Percentiles rank a stretch among this genome's conserved stretches.
Evolutionary conservation across 1,139 yeast genomes (phyloP).

Genomic region (Lodderomyces parapsilosis): DNA sequence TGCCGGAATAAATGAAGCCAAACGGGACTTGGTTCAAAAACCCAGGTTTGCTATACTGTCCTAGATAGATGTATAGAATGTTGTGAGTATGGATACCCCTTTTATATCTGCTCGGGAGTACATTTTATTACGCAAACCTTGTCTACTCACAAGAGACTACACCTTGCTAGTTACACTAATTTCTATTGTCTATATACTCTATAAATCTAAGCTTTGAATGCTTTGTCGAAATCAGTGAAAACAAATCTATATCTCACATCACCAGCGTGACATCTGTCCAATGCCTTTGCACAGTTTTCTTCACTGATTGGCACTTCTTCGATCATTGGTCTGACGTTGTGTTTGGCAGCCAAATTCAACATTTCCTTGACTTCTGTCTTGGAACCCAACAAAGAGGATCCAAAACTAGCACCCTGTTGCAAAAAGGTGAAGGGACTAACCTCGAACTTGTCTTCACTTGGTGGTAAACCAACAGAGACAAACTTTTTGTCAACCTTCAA

Average conservation of each 20-base stretch:
- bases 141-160: background rate
- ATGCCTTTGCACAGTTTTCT: constrained; percentile 27
- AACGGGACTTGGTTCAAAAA: constrained; percentile 33
- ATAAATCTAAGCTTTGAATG: constrained; percentile 18
- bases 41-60: constrained; percentile 19
- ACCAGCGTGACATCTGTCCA: constrained; percentile 37
- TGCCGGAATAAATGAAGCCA: constrained; percentile 40
- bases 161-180: background rate
- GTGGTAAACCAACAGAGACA: constrained; percentile 56
- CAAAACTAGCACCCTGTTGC: constrained; percentile 29
- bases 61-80: too few relatives aligned
- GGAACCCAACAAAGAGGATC: constrained; percentile 37
- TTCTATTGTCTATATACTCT: constrained; percentile 1
- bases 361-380: constrained; percentile 35
- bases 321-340: constrained; percentile 41
- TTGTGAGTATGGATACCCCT: background rate
- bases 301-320: constrained; percentile 41
- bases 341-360: constrained; percentile 41
- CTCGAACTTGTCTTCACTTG: constrained; percentile 23
- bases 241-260: constrained; percentile 67
- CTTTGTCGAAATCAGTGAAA: constrained; percentile 53
- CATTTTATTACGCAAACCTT: too few relatives aligned
- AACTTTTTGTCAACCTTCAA: constrained; percentile 47
- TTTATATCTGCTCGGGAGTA: background rate
- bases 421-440: constrained; percentile 30